These are phyloP conservation scores for Huntiella bhutanensis DNA, from an alignment of 2,329 filamentous ascomycete species.

Conservation along the genomic window DNA sequence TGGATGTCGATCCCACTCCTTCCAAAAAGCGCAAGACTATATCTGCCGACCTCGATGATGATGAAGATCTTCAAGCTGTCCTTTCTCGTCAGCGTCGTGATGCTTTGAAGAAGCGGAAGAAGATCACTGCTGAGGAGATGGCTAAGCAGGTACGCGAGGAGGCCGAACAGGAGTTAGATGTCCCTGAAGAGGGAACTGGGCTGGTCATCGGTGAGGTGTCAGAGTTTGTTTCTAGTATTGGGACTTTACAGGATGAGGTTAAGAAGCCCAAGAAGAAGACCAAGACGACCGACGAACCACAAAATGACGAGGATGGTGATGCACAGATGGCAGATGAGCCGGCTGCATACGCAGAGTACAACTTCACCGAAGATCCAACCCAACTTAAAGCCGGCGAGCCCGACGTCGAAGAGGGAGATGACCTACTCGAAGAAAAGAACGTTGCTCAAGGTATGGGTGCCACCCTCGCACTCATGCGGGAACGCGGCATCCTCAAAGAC, in stretches of 20 bases:
- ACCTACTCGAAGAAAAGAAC: constrained; percentile 44
- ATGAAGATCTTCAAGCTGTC: constrained; percentile 78
- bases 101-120: constrained; percentile 84
- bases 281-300: constrained; percentile 20
- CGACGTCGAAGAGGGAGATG: constrained; percentile 31
- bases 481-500: constrained; percentile 62
- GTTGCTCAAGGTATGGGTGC: constrained; percentile 64
- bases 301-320: constrained; percentile 23
- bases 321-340: constrained; percentile 16
- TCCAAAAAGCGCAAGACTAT: constrained; percentile 44
- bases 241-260: constrained; percentile 41
- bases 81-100: constrained; percentile 66
- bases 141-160: constrained; percentile 57
- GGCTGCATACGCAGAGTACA: constrained; percentile 13
- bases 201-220: constrained; percentile 91
- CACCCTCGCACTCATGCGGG: constrained; percentile 62
- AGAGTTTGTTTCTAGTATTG: constrained; percentile 78
- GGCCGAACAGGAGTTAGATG: constrained; percentile 28
- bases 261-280: constrained; percentile 32
- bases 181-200: constrained; percentile 28
- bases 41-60: constrained; percentile 59
- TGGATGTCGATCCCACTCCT: constrained; percentile 52
- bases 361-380: constrained; percentile 18
- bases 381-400: constrained; percentile 22
- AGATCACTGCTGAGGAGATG: constrained; percentile 67